These are phyloP conservation scores for Kalaharituber pfeilii DNA, from an alignment of 2,329 filamentous ascomycete species.

Conservation along the genomic window DNA sequence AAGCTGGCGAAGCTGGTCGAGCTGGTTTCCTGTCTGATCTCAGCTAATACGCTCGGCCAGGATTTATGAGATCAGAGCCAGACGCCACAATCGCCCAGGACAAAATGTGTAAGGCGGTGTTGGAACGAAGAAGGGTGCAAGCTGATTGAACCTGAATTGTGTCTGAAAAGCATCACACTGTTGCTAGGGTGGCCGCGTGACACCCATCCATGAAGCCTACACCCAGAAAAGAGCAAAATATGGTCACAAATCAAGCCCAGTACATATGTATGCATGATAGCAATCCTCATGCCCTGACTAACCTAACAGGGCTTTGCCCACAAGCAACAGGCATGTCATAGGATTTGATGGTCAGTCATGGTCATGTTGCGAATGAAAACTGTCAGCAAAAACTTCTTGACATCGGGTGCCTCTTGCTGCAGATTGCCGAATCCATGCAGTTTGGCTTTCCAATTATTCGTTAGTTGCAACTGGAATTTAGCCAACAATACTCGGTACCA, in stretches of 20 bases:
- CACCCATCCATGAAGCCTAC: neutral
- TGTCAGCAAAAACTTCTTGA: too few relatives aligned
- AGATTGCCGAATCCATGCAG: neutral
- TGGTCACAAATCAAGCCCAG: neutral
- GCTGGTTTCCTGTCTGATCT: too few relatives aligned
- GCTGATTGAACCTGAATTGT: neutral
- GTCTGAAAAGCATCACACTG: neutral
- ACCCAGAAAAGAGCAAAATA: neutral
- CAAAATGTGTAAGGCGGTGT: neutral
- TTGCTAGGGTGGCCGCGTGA: neutral
- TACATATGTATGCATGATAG: neutral
- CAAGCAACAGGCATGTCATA: too few relatives aligned
- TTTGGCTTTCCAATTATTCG: too few relatives aligned
- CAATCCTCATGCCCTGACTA: neutral
- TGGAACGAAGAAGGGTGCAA: neutral
- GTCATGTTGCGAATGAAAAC: neutral
- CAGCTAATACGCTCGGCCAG: too few relatives aligned
- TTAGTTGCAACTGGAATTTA: too few relatives aligned
- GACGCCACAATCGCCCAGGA: neutral
- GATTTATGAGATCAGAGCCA: neutral
- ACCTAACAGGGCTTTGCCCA: neutral
- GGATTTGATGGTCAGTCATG: neutral
- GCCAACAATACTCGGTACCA: too few relatives aligned
- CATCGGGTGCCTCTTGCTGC: neutral
- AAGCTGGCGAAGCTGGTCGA: too few relatives aligned